A percentile compares a stretch with the other conserved stretches of the same genome.
Conservation (phyloP, 2,329 filamentous ascomycete genomes). For the Nothopassalora personata region DNA sequence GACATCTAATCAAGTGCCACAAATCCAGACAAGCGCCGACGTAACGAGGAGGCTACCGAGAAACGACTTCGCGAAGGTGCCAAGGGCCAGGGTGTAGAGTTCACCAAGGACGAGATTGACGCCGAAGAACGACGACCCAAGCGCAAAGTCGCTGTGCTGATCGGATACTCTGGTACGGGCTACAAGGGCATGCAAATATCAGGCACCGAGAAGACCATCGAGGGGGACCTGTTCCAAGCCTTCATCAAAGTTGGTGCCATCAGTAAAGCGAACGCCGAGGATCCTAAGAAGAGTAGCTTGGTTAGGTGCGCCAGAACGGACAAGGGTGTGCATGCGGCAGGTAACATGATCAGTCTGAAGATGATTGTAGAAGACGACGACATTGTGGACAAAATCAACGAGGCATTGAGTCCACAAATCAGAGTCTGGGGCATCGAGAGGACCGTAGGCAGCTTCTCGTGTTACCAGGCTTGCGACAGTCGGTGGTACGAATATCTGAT, state of each 20-base stretch:
- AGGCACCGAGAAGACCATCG: constrained; percentile 72
- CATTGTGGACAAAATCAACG: constrained; percentile 87
- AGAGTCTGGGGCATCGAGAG: constrained; percentile 89
- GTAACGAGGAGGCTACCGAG: constrained; percentile 39
- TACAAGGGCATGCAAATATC: constrained; percentile 94
- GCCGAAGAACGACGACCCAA: constrained; percentile 84
- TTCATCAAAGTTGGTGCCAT: constrained; percentile 90
- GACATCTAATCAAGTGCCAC: constrained; percentile 34
- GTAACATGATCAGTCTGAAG: constrained; percentile 92
- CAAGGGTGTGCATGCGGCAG: constrained; percentile 94
- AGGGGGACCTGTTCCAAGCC: constrained; percentile 88
- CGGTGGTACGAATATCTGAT: constrained; percentile 97
- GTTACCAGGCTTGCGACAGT: constrained; percentile 91
- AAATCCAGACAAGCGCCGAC: constrained; percentile 46
- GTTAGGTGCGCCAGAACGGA: constrained; percentile 93
- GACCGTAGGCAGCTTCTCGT: constrained; percentile 86
- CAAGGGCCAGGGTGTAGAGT: constrained; percentile 40
- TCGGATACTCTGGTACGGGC: constrained; percentile 92
- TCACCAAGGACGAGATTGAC: constrained; percentile 76
- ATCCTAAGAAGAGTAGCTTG: constrained; percentile 92
- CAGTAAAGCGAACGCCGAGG: constrained; percentile 92
- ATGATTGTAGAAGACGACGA: constrained; percentile 89
- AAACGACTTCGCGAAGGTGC: constrained; percentile 41
- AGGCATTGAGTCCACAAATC: constrained; percentile 77
- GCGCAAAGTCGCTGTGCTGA: constrained; percentile 90